Percentiles rank a stretch among this genome's conserved stretches.
These are phyloP conservation scores for Corymbia citriodora DNA, from an alignment of 441 rosid species.

Conservation along the genomic window DNA sequence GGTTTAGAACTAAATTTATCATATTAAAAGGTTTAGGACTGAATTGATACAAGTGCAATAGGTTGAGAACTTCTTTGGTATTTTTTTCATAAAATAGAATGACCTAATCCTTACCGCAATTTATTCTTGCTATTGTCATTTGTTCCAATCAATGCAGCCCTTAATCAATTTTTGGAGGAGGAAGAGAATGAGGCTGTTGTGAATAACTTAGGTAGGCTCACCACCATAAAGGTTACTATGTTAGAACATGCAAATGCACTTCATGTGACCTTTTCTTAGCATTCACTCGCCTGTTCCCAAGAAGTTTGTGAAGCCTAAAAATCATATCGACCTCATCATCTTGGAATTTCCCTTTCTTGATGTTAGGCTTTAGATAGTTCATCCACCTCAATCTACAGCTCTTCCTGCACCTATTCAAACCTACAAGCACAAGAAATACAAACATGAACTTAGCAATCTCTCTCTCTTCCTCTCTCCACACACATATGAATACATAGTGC, in stretches of 20 bases:
- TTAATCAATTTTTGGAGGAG: not conserved
- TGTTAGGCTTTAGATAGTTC: not conserved
- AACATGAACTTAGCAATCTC: not conserved
- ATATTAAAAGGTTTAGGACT: too few relatives aligned
- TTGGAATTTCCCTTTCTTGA: not conserved
- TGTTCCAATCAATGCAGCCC: not conserved
- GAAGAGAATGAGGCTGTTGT: not conserved
- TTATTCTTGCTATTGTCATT: not conserved
- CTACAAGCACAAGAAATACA: not conserved
- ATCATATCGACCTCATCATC: constrained; percentile 1
- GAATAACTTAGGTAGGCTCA: not conserved
- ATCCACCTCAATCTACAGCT: constrained; percentile 5
- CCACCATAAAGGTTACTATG: not conserved
- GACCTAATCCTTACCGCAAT: not conserved
- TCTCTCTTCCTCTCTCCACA: not conserved
- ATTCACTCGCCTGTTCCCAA: not conserved
- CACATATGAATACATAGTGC: not conserved
- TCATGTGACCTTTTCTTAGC: not conserved
- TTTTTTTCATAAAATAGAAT: too few relatives aligned
- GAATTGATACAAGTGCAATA: rapidly evolving
- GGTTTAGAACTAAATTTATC: too few relatives aligned
- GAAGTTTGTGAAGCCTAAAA: not conserved
- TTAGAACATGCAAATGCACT: not conserved
- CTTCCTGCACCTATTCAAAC: not conserved
- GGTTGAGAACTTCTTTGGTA: too few relatives aligned